Conservation (phyloP, 805 yeast genomes). For the Sugiyamaella mastotermitis region DNA sequence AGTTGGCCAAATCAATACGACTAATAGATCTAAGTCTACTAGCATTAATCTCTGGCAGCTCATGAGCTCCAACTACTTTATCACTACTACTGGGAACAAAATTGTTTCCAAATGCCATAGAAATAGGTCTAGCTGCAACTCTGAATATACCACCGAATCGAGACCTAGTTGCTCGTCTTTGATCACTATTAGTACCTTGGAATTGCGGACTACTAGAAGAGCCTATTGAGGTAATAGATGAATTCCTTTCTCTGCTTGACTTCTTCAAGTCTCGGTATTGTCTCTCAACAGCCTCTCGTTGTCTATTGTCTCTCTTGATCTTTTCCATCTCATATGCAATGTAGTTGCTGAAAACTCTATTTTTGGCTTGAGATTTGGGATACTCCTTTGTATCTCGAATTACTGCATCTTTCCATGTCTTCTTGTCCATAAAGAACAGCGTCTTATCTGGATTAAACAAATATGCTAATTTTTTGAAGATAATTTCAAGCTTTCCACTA, state of each 20-base stretch:
- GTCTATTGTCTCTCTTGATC: conserved; percentile 45
- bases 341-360: conserved; percentile 40
- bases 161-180: conserved; percentile 20
- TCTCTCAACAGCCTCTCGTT: conserved; percentile 33
- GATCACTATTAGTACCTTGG: conserved; percentile 5
- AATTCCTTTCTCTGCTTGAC: background rate
- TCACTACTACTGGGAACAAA: conserved; percentile 31
- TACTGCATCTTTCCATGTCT: conserved; percentile 36
- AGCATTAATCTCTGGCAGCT: conserved; percentile 51
- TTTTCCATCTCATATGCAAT: conserved; percentile 47
- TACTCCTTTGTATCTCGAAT: conserved; percentile 37
- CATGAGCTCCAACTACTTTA: conserved; percentile 42
- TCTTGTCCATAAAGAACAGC: conserved; percentile 25
- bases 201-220: conserved; percentile 6
- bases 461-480: conserved; percentile 23
- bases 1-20: conserved; percentile 40
- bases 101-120: conserved; percentile 30
- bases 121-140: conserved; percentile 36
- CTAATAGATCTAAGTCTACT: conserved; percentile 44
- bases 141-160: conserved; percentile 34
- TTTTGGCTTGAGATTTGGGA: conserved; percentile 31
- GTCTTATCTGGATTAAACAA: conserved; percentile 28
- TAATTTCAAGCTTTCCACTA: conserved; percentile 8
- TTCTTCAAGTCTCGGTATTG: conserved; percentile 16
- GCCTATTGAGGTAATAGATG: conserved; percentile 1